These are phyloP conservation scores for Pouteria glomerata DNA, from an alignment of 148 eudicot genomes.

Conservation along the genomic window DNA sequence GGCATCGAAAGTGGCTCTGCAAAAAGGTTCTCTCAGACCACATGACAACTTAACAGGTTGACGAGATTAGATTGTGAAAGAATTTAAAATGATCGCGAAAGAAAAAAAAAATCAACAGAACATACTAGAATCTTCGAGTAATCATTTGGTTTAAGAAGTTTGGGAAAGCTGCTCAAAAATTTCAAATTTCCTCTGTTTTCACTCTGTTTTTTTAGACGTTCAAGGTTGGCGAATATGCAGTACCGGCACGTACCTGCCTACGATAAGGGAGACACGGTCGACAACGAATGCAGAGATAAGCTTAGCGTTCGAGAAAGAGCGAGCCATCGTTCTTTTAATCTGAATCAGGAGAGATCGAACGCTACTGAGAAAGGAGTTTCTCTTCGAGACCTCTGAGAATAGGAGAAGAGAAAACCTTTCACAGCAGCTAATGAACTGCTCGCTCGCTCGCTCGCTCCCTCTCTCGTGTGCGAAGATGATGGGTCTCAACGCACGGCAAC, in stretches of 20 bases:
- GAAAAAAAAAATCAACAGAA: too few relatives aligned
- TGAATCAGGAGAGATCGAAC: neutral
- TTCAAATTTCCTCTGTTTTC: neutral
- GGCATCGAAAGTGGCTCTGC: too few relatives aligned
- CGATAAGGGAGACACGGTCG: slow-evolving; percentile 31
- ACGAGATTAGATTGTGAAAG: too few relatives aligned
- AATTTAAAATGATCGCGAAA: too few relatives aligned
- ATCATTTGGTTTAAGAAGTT: too few relatives aligned
- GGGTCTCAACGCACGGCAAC: neutral
- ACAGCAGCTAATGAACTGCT: slow-evolving; percentile 4
- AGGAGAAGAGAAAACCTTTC: slow-evolving; percentile 11
- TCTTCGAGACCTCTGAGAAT: too few relatives aligned
- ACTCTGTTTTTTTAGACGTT: too few relatives aligned
- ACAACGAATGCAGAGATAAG: slow-evolving; percentile 34
- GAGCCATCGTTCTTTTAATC: slow-evolving; percentile 34
- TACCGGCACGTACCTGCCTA: slow-evolving; percentile 17
- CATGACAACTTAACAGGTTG: too few relatives aligned
- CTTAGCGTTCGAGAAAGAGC: slow-evolving; percentile 46
- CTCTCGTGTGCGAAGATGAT: neutral
- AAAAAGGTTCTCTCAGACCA: too few relatives aligned
- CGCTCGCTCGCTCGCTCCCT: neutral
- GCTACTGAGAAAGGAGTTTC: slow-evolving; percentile 8
- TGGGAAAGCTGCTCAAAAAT: neutral
- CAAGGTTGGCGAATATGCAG: too few relatives aligned
- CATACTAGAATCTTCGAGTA: too few relatives aligned